Conservation (phyloP, 441 rosid species). For the Croton setiger region DNA sequence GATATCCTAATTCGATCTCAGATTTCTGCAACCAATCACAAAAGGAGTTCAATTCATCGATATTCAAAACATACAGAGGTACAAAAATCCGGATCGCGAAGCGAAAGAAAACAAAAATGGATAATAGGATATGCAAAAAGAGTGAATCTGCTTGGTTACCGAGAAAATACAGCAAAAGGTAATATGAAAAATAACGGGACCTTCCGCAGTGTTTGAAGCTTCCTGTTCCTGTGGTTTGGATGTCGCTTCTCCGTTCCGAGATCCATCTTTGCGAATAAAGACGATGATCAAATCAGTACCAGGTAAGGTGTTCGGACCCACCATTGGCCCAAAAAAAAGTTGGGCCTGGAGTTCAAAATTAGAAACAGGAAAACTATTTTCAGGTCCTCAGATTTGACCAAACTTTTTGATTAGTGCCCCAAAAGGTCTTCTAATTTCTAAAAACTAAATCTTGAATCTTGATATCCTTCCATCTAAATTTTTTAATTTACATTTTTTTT, state of each 20-base stretch:
- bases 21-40: constrained; percentile 13
- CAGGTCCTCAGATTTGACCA: too few species aligned
- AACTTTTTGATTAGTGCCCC: too few species aligned
- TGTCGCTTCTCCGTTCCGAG: not conserved
- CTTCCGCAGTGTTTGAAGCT: constrained; percentile 2
- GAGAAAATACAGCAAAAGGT: constrained; percentile 3
- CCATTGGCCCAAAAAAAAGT: not conserved
- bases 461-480: too few species aligned
- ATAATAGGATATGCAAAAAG: not conserved
- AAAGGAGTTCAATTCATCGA: not conserved
- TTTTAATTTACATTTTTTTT: too few species aligned
- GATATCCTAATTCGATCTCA: constrained; percentile 17
- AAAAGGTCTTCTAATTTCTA: too few species aligned
- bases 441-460: too few species aligned
- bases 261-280: not conserved
- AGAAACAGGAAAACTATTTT: too few species aligned
- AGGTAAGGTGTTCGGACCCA: not conserved
- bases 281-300: not conserved
- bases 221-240: not conserved
- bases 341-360: not conserved
- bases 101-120: not conserved
- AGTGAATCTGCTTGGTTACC: constrained; percentile 1
- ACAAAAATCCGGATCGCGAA: not conserved
- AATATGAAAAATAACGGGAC: not conserved
- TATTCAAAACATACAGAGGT: not conserved